Conservation (phyloP, 345 rosid genomes). For the Lepidium didymum region DNA sequence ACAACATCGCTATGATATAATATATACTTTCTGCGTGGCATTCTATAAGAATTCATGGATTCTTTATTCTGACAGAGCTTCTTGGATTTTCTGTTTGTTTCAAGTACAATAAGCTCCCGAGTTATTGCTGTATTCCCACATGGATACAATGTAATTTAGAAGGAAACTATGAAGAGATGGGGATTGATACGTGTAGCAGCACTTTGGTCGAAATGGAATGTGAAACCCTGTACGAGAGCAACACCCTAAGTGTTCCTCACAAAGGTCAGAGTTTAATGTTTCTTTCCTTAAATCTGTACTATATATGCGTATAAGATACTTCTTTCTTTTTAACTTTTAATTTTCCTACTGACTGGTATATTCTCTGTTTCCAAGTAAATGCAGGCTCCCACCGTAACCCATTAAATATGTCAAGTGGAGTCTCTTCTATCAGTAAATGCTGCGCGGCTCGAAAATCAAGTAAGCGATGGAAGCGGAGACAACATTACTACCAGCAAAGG, state of each 20-base stretch:
- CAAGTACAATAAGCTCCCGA: slow-evolving; percentile 72
- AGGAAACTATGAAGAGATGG: slow-evolving; percentile 51
- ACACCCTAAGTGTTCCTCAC: slow-evolving; percentile 28
- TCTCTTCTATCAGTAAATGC: slow-evolving; percentile 53
- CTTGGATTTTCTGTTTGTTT: slow-evolving; percentile 21
- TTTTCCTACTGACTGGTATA: background rate
- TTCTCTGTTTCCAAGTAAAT: slow-evolving; percentile 5
- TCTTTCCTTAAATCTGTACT: background rate
- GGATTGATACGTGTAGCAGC: slow-evolving; percentile 44
- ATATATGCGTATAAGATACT: background rate
- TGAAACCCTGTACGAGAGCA: slow-evolving; percentile 39
- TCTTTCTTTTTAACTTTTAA: background rate
- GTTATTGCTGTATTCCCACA: slow-evolving; percentile 63
- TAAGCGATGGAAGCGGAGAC: slow-evolving; percentile 89
- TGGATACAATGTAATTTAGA: slow-evolving; percentile 82
- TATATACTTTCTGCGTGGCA: background rate
- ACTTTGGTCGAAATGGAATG: slow-evolving; percentile 82
- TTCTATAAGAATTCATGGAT: background rate
- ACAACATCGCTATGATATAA: background rate
- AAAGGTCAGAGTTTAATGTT: slow-evolving; percentile 37
- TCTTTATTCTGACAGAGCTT: slow-evolving; percentile 15
- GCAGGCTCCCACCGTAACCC: slow-evolving; percentile 49
- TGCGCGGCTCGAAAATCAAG: slow-evolving; percentile 51
- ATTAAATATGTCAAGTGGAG: slow-evolving; percentile 35
- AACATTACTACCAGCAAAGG: slow-evolving; percentile 66